Evolutionary conservation across 2,329 filamentous ascomycete species (phyloP), one percentile per base, ranked within the genome.

Genomic region (Ophiostoma ips): DNA sequence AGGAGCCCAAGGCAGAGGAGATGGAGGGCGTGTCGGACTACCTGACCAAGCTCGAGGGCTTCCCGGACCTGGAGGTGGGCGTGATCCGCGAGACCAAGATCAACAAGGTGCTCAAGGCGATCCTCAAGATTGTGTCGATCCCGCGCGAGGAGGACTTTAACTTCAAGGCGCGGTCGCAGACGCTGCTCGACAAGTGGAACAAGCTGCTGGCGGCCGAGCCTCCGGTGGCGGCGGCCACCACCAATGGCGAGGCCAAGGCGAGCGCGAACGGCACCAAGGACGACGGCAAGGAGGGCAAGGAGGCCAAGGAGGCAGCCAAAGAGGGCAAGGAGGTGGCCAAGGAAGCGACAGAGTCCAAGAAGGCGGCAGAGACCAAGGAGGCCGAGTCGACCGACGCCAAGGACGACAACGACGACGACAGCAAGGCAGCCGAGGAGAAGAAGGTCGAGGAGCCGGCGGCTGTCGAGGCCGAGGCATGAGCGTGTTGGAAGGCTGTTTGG

Each of bases 61-160:
- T 72, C 64, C 70, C 78, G 1, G 85, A 94, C 56, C 77, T 96
- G 5, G 90, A 96, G 63, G 87, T 85, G 30, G 80, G 81, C 57
- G 92, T 95, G 59, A 95, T 96, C 60, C 81, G 86, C 55, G 73
- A 71, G 13, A 98, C 92, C 55, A 98, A 96, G 75, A 95, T 98
- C 67, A 90, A 96, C 78, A 98, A 98, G 71, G 90, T 98, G 11
- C 75, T 98, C 51, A 95, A 94, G 70, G 88, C 84, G 5, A 92
- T 98, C 57, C 71, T 95, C 60, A 95, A 95, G 71, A 73, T 98
- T 9, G 76, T 82, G 40, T 75, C 75, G 3, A 94, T 98, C 58
- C 89, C 89, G 5, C 83, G 82, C 54, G 92, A 98, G 56, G 85
- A 89, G 34, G 85, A 94, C 57, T 94, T 83, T 65, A 71, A 84